Percentiles rank a stretch among this genome's conserved stretches.
Conservation (phyloP, 257 asterid species). For the Cordia subcordata region DNA sequence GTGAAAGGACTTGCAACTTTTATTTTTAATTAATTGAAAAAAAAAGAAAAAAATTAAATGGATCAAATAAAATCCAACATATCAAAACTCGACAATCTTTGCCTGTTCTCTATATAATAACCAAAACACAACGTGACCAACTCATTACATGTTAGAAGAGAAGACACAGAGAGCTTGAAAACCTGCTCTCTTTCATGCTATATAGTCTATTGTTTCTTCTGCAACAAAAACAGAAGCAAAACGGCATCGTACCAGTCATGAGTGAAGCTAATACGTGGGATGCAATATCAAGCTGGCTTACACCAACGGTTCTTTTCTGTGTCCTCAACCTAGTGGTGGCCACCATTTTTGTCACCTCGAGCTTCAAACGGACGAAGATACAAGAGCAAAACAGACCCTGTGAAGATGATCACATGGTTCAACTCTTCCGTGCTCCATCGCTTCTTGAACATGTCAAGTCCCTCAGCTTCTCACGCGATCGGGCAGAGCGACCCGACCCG, state of each 20-base stretch:
- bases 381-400: conserved; percentile 3
- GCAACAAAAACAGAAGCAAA: background rate
- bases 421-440: conserved; percentile 16
- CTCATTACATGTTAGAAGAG: too few species aligned
- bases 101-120: too few species aligned
- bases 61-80: too few species aligned
- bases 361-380: conserved; percentile 18
- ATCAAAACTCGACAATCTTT: too few species aligned
- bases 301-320: conserved; percentile 57
- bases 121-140: too few species aligned
- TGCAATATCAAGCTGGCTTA: conserved; percentile 31
- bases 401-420: conserved; percentile 8
- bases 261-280: background rate
- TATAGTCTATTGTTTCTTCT: background rate
- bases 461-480: conserved; percentile 15
- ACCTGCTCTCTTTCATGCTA: too few species aligned
- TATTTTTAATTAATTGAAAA: too few species aligned
- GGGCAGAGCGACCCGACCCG: background rate
- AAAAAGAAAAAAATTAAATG: too few species aligned
- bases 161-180: too few species aligned
- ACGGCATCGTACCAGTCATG: background rate
- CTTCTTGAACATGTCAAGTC: conserved; percentile 26
- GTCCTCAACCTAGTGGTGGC: conserved; percentile 44
- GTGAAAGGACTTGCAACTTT: too few species aligned
- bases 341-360: conserved; percentile 37